Conservation (phyloP, 306 rosid genomes). For the Rosa rugosa region DNA sequence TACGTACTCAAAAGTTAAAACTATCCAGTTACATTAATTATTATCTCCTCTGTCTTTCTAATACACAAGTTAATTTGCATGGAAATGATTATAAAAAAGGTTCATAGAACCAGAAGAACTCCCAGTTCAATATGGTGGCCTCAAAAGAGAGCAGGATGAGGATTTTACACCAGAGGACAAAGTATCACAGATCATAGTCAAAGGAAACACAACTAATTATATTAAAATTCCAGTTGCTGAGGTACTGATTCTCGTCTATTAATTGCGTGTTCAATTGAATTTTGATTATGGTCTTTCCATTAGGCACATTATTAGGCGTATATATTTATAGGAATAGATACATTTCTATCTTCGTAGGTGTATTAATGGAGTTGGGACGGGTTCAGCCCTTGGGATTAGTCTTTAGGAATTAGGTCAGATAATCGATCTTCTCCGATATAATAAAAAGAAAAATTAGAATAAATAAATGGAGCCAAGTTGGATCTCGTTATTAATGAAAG, state of each 20-base stretch:
- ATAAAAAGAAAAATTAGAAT: no score
- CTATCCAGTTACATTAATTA: neutral
- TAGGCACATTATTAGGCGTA: neutral
- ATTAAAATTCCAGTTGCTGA: constrained; percentile 57
- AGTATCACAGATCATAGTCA: constrained; percentile 45
- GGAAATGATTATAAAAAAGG: constrained; percentile 27
- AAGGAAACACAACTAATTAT: constrained; percentile 34
- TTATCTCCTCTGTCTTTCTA: neutral
- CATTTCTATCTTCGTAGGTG: no score
- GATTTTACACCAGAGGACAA: constrained; percentile 60
- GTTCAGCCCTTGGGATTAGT: no score
- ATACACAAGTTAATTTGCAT: constrained; percentile 1
- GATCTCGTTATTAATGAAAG: no score
- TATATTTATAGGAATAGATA: no score
- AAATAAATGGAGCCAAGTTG: no score
- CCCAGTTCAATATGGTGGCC: constrained; percentile 78
- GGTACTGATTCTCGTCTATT: constrained; percentile 33
- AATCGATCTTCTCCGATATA: no score
- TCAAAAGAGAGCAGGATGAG: constrained; percentile 58
- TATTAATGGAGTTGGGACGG: no score
- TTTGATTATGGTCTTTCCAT: neutral
- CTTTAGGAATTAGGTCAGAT: no score
- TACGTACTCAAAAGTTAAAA: neutral
- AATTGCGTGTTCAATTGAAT: neutral
- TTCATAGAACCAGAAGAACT: constrained; percentile 69